Evolutionary conservation across 2,329 filamentous ascomycete genomes (phyloP), one percentile per base, ranked within the genome.

Genomic region (Colletotrichum plurivorum): DNA sequence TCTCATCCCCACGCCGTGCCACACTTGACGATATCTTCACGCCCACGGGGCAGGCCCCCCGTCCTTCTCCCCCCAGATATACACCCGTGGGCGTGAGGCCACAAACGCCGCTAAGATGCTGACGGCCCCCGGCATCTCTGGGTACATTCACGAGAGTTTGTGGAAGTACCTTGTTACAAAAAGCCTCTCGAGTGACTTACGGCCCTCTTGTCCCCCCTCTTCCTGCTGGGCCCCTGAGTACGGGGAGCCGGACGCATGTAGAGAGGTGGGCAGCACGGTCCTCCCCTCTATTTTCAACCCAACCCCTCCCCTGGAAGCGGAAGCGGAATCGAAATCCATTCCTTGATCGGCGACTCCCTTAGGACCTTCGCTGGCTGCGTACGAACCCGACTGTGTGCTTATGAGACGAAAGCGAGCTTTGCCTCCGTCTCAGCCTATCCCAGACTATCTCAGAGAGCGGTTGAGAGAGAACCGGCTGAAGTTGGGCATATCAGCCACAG

Each of bases 41-140:
- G 36, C 67, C 65, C 56, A 52, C 20, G 62, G 67, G 18, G 67
- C 52, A 36, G 46, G n/a, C 3, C 18, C 8, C 4, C 18, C 8
- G 48, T n/a, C 25, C 10, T 25, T 5, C 4, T 4, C 22, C 22
- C 22, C 22, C 22, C 12, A 36, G 16, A 27, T 41, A 36, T 59
- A 63, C 52, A 63, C 52, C 67, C 62, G 43, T 9, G 59, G 67
- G 62, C 20, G 67, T 66, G 20, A 59, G 46, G 46, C 4, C 4
- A 13, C 20, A 51, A 16, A 63, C 22, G 58, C 22, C 46, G 20
- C 60, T 63, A 66, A 46, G 12, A 39, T 51, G 39, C 43, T 65
- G 46, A 48, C 54, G 45, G 49, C 51, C 51, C 45, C 51, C 36
- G 49, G 27, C 45, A n/a, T 22, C 36, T 46, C 39, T 46, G 16